phyloP scores from a whole-genome alignment of 169 alveolate genomes.

The Pseudocohnilembus persalinus region DNA sequence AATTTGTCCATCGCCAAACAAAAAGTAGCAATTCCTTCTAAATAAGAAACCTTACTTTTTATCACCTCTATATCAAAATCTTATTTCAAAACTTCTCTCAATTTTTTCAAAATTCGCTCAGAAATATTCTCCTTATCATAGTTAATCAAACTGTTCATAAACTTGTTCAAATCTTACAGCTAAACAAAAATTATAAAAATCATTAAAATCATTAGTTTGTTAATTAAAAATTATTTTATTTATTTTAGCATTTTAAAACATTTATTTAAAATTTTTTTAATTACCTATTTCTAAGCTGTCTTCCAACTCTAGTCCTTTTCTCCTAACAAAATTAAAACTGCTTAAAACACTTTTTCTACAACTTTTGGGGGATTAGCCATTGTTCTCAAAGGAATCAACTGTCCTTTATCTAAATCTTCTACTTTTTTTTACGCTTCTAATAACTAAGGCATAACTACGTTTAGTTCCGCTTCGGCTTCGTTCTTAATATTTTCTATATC shows the following conservation, averaged over 20 bases:
- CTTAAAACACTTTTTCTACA: conserved; percentile 81
- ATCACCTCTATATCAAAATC: conserved; percentile 82
- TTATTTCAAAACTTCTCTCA: conserved; percentile 58
- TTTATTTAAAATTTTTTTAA: no score
- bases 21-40: conserved; percentile 56
- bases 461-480: conserved; percentile 90
- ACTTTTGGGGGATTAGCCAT: conserved; percentile 84
- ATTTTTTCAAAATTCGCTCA: conserved; percentile 51
- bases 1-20: conserved; percentile 61
- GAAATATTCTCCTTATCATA: conserved; percentile 84
- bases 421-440: conserved; percentile 76
- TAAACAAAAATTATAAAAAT: no score
- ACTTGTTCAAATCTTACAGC: conserved; percentile 55
- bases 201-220: no score
- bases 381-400: conserved; percentile 52
- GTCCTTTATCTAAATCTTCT: conserved; percentile 51
- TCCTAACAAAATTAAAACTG: conserved; percentile 70
- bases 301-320: conserved; percentile 81
- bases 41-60: conserved; percentile 65
- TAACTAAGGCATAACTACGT: conserved; percentile 90
- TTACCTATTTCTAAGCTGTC: conserved; percentile 59
- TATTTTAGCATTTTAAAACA: no score
- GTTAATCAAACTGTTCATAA: conserved; percentile 63
- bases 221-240: no score
- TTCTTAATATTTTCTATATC: conserved; percentile 75